Conservation (phyloP, 73 alveolate genomes). For the Paramecium primaurelia region DNA sequence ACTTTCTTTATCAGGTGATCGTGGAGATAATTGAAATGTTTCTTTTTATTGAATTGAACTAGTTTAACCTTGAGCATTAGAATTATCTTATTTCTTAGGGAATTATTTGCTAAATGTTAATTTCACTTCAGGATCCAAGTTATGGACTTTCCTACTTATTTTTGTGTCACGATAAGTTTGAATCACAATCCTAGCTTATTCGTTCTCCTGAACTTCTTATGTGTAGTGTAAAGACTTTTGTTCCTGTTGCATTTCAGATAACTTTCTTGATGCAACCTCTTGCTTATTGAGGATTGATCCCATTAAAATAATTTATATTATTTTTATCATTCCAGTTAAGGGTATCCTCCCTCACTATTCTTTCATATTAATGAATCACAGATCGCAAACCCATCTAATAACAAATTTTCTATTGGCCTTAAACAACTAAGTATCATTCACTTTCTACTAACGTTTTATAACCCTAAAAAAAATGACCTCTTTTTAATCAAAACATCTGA, state of each 20-base stretch:
- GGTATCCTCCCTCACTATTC: background rate
- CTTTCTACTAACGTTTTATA: background rate
- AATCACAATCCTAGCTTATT: background rate
- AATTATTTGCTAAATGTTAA: constrained; percentile 1
- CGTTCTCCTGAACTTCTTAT: background rate
- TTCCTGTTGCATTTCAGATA: background rate
- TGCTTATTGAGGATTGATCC: constrained; percentile 8
- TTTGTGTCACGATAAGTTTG: background rate
- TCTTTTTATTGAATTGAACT: constrained; percentile 29
- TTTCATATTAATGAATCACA: background rate
- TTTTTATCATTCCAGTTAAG: constrained; percentile 13
- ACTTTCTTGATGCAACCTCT: background rate
- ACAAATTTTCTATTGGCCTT: background rate
- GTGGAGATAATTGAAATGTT: background rate
- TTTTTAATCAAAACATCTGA: background rate
- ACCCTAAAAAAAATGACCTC: background rate
- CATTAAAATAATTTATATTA: background rate
- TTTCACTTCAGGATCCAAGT: constrained; percentile 25
- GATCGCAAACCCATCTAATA: background rate
- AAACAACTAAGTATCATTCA: background rate
- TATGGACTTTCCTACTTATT: background rate
- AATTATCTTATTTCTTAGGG: background rate
- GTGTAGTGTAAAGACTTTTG: background rate
- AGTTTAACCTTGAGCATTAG: background rate
- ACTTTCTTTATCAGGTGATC: constrained; percentile 19